Base-by-base conservation (phyloP, 257 asterid genomes). In the Scutellaria baicalensis region DNA sequence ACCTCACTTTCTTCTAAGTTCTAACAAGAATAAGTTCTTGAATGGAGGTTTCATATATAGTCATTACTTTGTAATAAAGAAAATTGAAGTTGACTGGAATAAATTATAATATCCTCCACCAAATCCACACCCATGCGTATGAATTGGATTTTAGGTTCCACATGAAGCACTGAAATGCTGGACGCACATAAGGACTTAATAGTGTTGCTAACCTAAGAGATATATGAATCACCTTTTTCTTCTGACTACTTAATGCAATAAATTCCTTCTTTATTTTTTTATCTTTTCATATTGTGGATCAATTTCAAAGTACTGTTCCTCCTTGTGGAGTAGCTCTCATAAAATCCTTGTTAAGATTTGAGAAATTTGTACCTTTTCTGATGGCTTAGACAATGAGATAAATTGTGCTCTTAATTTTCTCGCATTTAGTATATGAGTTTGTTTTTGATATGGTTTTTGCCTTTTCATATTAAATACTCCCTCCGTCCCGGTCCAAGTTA, bases 341-440 rank as follows among this genome's bases (percentile, higher is more conserved):
- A 63, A 65, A 49, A 57, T 71, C 21, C 48, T 65, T 23, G 42
- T 49, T 17, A 7, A 50, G 8, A 14, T 54, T 35, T 16, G 63
- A 68, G 56, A 51, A 71, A n/a, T 20, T 42, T 64, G 27, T 59
- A 51, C 50, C 50, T 51, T 56, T 60, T 58, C 64, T 18, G 38
- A 42, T 59, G 59, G 51, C 17, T 40, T 35, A 27, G 31, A 49
- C 71, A 27, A 27, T 51, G n/a, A 27, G 44, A 66, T 70, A 14
- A 8, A 20, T 10, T 13, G 5, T 72, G 44, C 57, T 67, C 68
- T 16, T 59, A n/a, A 13, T 18, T 65, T 35, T 61, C 62, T 7
- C 57, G 50, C 57, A 36, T 54, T 69, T 65, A 27, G 35, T 10
- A 36, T 55, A 52, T 18, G 66, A 36, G 58, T 69, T 59, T 42